Evolutionary conservation across 163 green algal genomes (phyloP).

Genomic region (Smithsoniella earleae): DNA sequence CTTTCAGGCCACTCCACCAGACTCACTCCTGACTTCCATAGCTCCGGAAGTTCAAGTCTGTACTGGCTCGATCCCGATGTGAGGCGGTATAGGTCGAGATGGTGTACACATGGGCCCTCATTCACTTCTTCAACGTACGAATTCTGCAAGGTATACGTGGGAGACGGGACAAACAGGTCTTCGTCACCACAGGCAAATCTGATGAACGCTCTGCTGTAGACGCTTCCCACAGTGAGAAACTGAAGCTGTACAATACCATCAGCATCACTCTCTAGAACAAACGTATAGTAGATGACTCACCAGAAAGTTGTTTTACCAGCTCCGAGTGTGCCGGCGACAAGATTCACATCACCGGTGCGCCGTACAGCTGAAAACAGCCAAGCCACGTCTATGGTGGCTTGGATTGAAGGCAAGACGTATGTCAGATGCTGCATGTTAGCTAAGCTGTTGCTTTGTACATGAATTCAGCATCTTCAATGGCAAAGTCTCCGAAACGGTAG

Average conservation of each 20-base stretch:
- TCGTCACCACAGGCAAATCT: constrained; percentile 18
- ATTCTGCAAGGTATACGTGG: constrained; percentile 10
- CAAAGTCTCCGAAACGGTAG: too few species aligned
- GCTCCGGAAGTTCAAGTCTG: not conserved
- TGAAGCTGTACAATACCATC: not conserved
- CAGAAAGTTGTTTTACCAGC: constrained; percentile 19
- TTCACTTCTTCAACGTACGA: constrained; percentile 20
- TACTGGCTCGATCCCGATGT: not conserved
- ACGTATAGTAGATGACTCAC: not conserved
- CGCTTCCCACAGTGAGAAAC: too few species aligned
- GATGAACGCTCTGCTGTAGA: constrained; percentile 3
- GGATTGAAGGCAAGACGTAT: constrained; percentile 2
- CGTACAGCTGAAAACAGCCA: not conserved
- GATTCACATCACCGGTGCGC: not conserved
- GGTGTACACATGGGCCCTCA: constrained; percentile 5
- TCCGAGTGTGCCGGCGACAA: not conserved
- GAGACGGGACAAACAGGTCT: constrained; percentile 13
- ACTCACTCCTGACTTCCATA: not conserved
- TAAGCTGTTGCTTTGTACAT: too few species aligned
- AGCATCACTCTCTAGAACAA: not conserved
- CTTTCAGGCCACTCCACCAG: constrained; percentile 23
- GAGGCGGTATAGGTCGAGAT: constrained; percentile 26
- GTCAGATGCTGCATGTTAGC: too few species aligned
- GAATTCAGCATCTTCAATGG: too few species aligned
- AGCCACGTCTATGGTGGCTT: not conserved